Evolutionary conservation across 129 eudicot genomes (phyloP).

Genomic region (Tagetes erecta): DNA sequence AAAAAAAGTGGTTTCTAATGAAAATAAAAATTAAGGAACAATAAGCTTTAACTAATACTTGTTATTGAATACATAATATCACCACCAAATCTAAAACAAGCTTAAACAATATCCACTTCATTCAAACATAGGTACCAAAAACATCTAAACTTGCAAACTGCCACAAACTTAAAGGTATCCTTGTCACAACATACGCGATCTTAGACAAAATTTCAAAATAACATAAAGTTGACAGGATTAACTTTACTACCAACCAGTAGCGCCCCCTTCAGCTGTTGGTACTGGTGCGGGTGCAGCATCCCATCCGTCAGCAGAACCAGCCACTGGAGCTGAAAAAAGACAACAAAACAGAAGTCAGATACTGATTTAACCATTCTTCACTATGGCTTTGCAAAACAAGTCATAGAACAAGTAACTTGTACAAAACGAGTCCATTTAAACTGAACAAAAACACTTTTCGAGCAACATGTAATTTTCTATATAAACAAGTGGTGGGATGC

Average conservation of each 20-base stretch:
- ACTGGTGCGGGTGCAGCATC: constrained; percentile 55
- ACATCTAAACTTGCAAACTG: constrained; percentile 17
- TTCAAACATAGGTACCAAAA: constrained; percentile 18
- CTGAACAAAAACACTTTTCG: not conserved
- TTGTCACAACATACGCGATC: not conserved
- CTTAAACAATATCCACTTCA: constrained; percentile 26
- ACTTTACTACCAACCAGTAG: constrained; percentile 56
- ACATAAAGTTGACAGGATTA: not conserved
- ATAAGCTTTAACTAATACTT: not conserved
- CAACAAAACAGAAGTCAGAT: not conserved
- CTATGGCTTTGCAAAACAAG: not conserved
- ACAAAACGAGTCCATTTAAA: not conserved
- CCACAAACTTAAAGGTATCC: not conserved
- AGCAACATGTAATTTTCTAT: not conserved
- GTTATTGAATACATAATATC: not conserved
- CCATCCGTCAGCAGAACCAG: constrained; percentile 59
- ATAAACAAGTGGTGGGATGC: no score
- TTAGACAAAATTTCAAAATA: constrained; percentile 7
- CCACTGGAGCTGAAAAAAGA: constrained; percentile 35
- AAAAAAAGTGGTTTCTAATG: no score
- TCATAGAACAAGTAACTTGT: not conserved
- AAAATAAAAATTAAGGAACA: not conserved
- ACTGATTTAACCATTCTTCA: not conserved
- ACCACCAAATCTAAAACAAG: not conserved
- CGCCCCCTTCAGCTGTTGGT: constrained; percentile 34